These are phyloP conservation scores for Fusarium mexicanum DNA, from an alignment of 2,329 filamentous ascomycete species.

Conservation along the genomic window DNA sequence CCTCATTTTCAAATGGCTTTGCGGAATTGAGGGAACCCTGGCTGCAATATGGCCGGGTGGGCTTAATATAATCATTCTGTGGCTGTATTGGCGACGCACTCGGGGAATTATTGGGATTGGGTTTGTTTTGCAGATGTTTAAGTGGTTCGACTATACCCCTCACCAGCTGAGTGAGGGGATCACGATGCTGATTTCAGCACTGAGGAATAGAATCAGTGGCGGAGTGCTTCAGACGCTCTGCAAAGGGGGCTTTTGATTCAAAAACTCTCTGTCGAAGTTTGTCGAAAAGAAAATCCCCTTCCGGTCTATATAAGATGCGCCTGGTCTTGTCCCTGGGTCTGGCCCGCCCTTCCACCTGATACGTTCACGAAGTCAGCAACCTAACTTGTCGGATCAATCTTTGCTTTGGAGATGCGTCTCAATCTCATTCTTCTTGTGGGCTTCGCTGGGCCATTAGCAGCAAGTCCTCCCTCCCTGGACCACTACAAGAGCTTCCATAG, in stretches of 20 bases:
- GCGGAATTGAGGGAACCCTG: neutral
- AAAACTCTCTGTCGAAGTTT: neutral
- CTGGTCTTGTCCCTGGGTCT: neutral
- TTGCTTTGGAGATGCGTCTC: conserved; percentile 3
- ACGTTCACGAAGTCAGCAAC: neutral
- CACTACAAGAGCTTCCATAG: neutral
- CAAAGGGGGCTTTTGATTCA: neutral
- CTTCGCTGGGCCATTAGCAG: conserved; percentile 8
- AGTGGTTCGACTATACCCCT: neutral
- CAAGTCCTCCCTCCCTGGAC: neutral
- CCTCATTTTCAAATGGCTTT: neutral
- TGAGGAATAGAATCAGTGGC: neutral
- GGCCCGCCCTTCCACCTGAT: neutral
- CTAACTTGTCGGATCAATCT: neutral
- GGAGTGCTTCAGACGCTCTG: neutral
- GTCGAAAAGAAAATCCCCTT: neutral
- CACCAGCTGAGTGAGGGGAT: neutral
- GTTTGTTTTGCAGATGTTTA: neutral
- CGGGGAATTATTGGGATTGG: neutral
- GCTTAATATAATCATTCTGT: neutral
- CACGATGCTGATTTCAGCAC: neutral
- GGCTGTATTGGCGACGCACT: neutral
- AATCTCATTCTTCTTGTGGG: conserved; percentile 4
- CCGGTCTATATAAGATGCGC: neutral
- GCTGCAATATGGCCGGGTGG: neutral